Conservation (phyloP, 116 monocot genomes). For the Dioscorea cayenensis region DNA sequence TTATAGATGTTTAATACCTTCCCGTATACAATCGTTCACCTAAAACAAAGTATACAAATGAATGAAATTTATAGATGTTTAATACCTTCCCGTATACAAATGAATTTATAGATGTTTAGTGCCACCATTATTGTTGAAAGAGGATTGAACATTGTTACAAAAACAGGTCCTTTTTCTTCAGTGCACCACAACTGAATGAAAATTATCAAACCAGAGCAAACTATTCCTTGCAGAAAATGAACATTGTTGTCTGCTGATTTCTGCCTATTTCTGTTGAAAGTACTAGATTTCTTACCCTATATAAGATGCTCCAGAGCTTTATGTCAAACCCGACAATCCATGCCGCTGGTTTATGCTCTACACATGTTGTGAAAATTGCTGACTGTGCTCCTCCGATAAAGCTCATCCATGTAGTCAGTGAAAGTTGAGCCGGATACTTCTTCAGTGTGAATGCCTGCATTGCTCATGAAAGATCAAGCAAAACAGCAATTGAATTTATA, state of each 20-base stretch:
- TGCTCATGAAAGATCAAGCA: neutral
- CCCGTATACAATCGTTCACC: slow-evolving; percentile 72
- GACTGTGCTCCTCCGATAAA: slow-evolving; percentile 71
- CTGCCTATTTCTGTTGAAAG: too few relatives aligned
- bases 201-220: slow-evolving; percentile 57
- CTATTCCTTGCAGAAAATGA: slow-evolving; percentile 50
- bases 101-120: too few relatives aligned
- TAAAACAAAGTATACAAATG: slow-evolving; percentile 64
- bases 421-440: slow-evolving; percentile 82
- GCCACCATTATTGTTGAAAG: slow-evolving; percentile 69
- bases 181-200: slow-evolving; percentile 81
- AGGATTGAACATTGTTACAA: slow-evolving; percentile 91
- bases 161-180: slow-evolving; percentile 79
- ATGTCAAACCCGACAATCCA: slow-evolving; percentile 72
- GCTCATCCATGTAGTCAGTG: slow-evolving; percentile 89
- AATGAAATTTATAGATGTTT: too few relatives aligned
- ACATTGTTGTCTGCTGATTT: neutral
- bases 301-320: slow-evolving; percentile 70
- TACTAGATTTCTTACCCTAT: slow-evolving; percentile 36
- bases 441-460: slow-evolving; percentile 61
- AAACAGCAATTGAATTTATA: neutral
- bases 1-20: slow-evolving; percentile 33
- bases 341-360: slow-evolving; percentile 49
- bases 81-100: too few relatives aligned
- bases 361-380: slow-evolving; percentile 49